Evolutionary conservation across 345 rosid genomes (phyloP).

Genomic region (Angophora floribunda): DNA sequence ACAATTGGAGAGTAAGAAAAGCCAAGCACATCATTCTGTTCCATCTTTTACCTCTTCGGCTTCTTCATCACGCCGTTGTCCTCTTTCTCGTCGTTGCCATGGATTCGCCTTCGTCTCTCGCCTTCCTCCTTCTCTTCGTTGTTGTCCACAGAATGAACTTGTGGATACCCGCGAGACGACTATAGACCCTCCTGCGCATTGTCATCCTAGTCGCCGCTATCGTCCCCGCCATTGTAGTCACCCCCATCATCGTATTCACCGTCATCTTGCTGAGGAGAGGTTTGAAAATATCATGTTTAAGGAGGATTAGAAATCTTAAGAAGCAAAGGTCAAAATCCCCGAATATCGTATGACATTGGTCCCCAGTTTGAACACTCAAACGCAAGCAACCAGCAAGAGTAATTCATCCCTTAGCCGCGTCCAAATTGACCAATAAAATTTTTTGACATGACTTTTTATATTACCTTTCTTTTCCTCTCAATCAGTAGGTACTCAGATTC

Average conservation of each 20-base stretch:
- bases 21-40: no score
- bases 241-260: neutral
- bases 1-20: no score
- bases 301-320: neutral
- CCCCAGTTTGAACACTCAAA: neutral
- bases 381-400: neutral
- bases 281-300: neutral
- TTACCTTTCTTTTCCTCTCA: neutral
- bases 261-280: neutral
- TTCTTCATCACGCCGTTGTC: no score
- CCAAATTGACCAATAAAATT: neutral
- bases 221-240: neutral
- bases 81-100: no score
- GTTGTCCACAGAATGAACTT: no score
- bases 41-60: no score
- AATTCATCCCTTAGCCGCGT: neutral
- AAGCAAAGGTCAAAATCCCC: neutral
- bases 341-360: neutral
- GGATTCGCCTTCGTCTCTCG: no score
- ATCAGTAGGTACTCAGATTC: neutral
- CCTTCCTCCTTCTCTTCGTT: no score
- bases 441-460: neutral
- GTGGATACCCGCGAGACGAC: no score
- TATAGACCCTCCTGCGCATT: no score
- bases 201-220: neutral